Conservation (phyloP, 139 green algal genomes). For the Micromonas pusilla region DNA sequence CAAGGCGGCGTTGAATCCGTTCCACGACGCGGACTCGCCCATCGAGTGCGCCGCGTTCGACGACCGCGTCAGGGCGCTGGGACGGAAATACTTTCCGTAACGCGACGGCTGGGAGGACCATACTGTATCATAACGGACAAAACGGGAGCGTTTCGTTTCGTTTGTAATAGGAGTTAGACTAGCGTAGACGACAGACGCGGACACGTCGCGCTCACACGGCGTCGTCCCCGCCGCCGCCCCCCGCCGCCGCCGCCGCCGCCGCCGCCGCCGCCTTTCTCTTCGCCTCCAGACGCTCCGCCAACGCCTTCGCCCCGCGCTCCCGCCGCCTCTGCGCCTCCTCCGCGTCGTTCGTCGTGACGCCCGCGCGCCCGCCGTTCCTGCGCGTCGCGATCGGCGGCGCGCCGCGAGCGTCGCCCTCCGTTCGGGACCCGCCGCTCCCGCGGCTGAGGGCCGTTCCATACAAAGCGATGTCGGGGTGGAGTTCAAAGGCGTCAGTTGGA, state of each 20-base stretch:
- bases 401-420: too few relatives aligned
- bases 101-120: background rate
- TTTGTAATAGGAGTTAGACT: too few relatives aligned
- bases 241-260: too few relatives aligned
- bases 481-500: too few relatives aligned
- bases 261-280: background rate
- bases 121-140: background rate
- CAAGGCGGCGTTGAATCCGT: background rate
- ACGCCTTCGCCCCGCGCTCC: background rate
- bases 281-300: background rate
- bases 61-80: background rate
- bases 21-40: background rate
- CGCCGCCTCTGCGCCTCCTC: background rate
- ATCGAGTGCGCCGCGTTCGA: slow-evolving; percentile 7
- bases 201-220: background rate
- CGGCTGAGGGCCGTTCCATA: too few relatives aligned
- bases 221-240: too few relatives aligned
- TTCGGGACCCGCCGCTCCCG: too few relatives aligned
- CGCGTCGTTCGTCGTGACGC: background rate
- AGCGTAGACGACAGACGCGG: too few relatives aligned
- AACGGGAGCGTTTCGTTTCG: too few relatives aligned
- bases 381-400: too few relatives aligned
- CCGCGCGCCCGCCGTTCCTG: too few relatives aligned
- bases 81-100: background rate
- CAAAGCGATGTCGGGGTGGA: too few relatives aligned